These are phyloP conservation scores for Hansenula sp. DNA, from an alignment of 1,139 yeast species.

Conservation along the genomic window DNA sequence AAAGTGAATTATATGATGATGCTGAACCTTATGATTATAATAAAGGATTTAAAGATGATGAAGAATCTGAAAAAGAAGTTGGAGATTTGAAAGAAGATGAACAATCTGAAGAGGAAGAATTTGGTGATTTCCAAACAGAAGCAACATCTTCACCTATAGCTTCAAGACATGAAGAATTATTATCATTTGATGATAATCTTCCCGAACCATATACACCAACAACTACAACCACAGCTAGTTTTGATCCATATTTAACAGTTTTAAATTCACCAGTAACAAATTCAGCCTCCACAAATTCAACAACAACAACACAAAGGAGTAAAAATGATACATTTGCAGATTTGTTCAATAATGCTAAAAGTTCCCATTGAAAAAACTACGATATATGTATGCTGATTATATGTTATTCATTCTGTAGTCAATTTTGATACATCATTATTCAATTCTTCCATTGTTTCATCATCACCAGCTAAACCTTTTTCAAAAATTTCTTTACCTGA, in stretches of 20 bases:
- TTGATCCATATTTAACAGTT: background rate
- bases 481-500: conserved; percentile 91
- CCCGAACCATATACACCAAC: conserved; percentile 1
- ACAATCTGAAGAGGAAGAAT: conserved; percentile 24
- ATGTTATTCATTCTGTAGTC: conserved; percentile 1
- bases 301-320: background rate
- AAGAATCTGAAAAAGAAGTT: conserved; percentile 7
- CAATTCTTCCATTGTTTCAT: conserved; percentile 40
- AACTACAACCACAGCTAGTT: background rate
- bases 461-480: conserved; percentile 72
- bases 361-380: background rate
- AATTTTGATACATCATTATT: conserved; percentile 10
- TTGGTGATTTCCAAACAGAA: conserved; percentile 28
- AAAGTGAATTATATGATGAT: conserved; percentile 7
- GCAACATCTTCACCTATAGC: background rate
- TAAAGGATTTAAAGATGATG: background rate
- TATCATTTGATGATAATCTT: conserved; percentile 1
- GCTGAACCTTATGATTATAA: conserved; percentile 19
- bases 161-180: background rate
- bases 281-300: background rate
- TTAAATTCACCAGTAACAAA: background rate
- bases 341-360: conserved; percentile 8
- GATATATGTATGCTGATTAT: background rate
- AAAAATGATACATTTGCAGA: conserved; percentile 25
- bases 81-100: background rate